Percentiles rank a stretch among this genome's conserved stretches.
Conservation (phyloP, 1,284 basidiomycete genomes). For the Tausonia pullulans region DNA sequence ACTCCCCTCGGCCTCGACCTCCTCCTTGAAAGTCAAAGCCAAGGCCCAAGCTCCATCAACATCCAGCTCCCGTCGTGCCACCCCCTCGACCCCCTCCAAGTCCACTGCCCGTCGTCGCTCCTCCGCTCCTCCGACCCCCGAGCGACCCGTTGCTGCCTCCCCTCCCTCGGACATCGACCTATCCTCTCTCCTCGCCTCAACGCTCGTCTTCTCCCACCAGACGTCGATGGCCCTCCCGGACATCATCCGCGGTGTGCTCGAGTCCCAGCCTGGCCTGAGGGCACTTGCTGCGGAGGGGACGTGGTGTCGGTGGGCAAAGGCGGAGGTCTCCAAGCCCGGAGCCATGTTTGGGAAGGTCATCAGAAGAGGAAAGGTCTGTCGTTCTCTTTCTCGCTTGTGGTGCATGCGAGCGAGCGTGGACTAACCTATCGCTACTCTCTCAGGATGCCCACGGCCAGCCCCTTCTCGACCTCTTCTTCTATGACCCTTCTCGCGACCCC, state of each 20-base stretch:
- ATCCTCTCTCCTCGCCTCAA: constrained; percentile 32
- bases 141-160: constrained; percentile 6
- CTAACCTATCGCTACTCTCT: background rate
- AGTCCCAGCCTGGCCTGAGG: constrained; percentile 32
- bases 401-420: background rate
- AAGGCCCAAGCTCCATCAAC: too few species aligned
- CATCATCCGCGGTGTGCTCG: constrained; percentile 33
- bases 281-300: constrained; percentile 25
- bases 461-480: constrained; percentile 34
- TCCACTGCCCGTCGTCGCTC: background rate
- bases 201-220: constrained; percentile 35
- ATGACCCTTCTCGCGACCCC: constrained; percentile 31
- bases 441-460: constrained; percentile 34
- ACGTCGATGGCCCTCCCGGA: constrained; percentile 34
- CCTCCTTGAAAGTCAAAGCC: background rate
- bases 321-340: constrained; percentile 28
- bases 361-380: constrained; percentile 32
- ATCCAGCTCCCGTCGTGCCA: too few species aligned
- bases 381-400: background rate
- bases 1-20: background rate
- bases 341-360: constrained; percentile 32
- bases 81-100: background rate
- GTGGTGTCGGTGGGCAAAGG: constrained; percentile 30
- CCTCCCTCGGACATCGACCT: constrained; percentile 28
- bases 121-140: background rate